Base-by-base conservation (phyloP, 1,284 basidiomycete species). In the Cryptococcus sp. region DNA sequence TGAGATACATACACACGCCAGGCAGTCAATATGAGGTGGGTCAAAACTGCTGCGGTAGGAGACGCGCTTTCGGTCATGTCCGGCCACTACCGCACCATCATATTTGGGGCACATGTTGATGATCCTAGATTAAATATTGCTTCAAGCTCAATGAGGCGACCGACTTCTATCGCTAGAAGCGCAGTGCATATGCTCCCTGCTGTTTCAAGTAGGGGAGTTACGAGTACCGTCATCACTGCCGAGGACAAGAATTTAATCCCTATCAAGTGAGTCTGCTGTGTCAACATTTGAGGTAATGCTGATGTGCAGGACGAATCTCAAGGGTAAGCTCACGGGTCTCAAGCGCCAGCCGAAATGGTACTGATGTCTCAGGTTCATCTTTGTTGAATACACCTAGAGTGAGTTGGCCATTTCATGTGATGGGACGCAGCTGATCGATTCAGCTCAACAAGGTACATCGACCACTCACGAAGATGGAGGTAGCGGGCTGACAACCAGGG, bases 311-410 rank as follows among this genome's bases (percentile, higher is more conserved):
- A 67, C 65, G 14, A 67, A 67, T 48, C 48, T 67, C 37, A 54
- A 54, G 55, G 64, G 64, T 62, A 22, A 48, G 59, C 43, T 22
- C 34, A 3, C 25, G 22, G 25, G 24, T 37, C 28, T 28, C 7
- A 40, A 40, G 36, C n/a, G 5, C 42, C 22, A 3, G 19, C 9
- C 21, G 4, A 44, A 45, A 2, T 19, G 34, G 19, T 11, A 2
- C 45, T 39, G 25, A 42, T 23, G 41, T 45, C 21, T 45, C 45
- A 61, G 52, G 53, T 21, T 70, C 69, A 9, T 60, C 59, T 9
- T 56, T 73, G n/a, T 57, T 73, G 11, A 72, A 72, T 45, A 70
- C 68, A 24, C 67, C 70, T 25, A 53, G 65, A 43, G 64, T 70
- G 48, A 54, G 67, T 62, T 23, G 34, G 2, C 4, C 44, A 22